These are phyloP conservation scores for Cymodocea nodosa DNA, from an alignment of 116 monocot genomes.

Conservation along the genomic window DNA sequence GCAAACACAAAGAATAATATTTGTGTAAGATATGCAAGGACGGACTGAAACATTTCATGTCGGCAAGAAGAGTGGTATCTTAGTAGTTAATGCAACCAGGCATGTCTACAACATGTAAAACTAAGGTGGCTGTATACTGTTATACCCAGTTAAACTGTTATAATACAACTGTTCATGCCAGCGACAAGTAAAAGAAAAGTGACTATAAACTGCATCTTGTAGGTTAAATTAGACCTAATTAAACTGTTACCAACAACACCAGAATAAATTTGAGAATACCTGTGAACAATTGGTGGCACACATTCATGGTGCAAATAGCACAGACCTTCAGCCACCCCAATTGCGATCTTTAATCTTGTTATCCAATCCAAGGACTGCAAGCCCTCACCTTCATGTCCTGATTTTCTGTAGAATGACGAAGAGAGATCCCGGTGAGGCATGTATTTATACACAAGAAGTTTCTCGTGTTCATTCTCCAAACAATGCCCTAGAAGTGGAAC, in stretches of 20 bases:
- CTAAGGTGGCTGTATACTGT: no score
- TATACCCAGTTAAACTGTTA: background rate
- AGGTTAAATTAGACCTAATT: background rate
- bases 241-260: background rate
- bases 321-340: slow-evolving; percentile 72
- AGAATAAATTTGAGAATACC: slow-evolving; percentile 17
- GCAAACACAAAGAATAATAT: no score
- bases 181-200: no score
- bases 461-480: slow-evolving; percentile 56
- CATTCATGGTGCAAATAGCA: slow-evolving; percentile 78
- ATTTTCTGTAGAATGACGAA: slow-evolving; percentile 38
- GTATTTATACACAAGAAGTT: slow-evolving; percentile 65
- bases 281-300: slow-evolving; percentile 65
- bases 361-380: slow-evolving; percentile 89
- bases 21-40: no score
- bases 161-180: no score
- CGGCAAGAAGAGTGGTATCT: no score
- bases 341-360: slow-evolving; percentile 85
- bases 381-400: slow-evolving; percentile 37
- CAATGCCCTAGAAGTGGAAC: slow-evolving; percentile 67
- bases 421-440: slow-evolving; percentile 56
- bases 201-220: no score
- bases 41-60: no score
- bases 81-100: no score
- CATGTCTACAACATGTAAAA: no score